These are phyloP conservation scores for Naganishia onofrii DNA, from an alignment of 768 basidiomycete species.

Conservation along the genomic window DNA sequence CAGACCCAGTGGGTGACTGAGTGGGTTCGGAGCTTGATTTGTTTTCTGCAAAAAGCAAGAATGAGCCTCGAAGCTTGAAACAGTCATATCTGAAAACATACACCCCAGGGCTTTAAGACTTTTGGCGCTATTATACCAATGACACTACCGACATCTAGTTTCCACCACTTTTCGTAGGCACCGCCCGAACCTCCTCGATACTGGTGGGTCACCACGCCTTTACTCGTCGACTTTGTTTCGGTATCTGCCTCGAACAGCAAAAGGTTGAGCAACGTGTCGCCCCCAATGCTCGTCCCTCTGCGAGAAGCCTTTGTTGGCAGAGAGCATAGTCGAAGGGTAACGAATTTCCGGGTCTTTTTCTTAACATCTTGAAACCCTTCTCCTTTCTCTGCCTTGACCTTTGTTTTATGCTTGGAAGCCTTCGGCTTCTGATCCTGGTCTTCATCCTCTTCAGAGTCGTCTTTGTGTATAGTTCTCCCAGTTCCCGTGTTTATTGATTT, in stretches of 20 bases:
- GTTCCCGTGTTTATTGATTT: slow-evolving; percentile 57
- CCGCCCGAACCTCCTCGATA: slow-evolving; percentile 89
- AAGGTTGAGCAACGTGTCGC: slow-evolving; percentile 78
- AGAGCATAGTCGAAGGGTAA: slow-evolving; percentile 66
- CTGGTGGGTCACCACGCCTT: not conserved
- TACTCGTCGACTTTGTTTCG: slow-evolving; percentile 35
- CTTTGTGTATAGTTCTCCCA: slow-evolving; percentile 35
- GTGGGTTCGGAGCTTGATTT: slow-evolving; percentile 64
- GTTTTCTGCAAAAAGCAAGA: slow-evolving; percentile 37
- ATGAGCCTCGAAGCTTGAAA: not conserved
- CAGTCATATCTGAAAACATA: slow-evolving; percentile 50
- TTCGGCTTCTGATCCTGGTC: slow-evolving; percentile 33
- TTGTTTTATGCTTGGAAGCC: slow-evolving; percentile 15
- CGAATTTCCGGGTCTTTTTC: slow-evolving; percentile 55
- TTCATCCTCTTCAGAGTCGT: slow-evolving; percentile 47
- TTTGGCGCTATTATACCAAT: slow-evolving; percentile 83
- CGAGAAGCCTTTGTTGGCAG: slow-evolving; percentile 57
- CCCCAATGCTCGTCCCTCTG: slow-evolving; percentile 65
- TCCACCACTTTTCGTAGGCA: slow-evolving; percentile 78
- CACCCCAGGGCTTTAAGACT: slow-evolving; percentile 81
- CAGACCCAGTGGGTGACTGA: slow-evolving; percentile 76
- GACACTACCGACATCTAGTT: slow-evolving; percentile 82
- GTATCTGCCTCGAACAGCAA: slow-evolving; percentile 84
- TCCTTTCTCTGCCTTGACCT: slow-evolving; percentile 30
- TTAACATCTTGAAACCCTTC: not conserved